Conservation (phyloP, 2,329 filamentous ascomycete species). For the Colletotrichum melonis region DNA sequence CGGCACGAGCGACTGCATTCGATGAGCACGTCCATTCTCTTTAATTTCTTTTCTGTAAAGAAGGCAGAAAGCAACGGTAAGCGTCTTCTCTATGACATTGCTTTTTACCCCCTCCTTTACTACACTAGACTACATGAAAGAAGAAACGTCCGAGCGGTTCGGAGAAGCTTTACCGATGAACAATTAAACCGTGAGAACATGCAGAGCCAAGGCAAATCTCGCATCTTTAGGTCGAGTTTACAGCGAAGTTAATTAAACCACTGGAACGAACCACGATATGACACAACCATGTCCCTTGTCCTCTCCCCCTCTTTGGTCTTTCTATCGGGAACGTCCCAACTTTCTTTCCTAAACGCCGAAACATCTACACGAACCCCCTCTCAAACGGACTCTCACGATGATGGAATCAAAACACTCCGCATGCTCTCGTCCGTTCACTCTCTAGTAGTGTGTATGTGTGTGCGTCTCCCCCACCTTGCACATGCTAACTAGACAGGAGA, state of each 20-base stretch:
- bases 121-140: neutral
- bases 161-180: neutral
- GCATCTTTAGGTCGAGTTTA: neutral
- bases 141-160: neutral
- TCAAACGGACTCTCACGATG: neutral
- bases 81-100: neutral
- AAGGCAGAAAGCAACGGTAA: neutral
- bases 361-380: neutral
- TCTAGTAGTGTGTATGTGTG: neutral
- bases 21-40: too few species aligned
- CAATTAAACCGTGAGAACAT: neutral
- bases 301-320: neutral
- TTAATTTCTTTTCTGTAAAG: too few species aligned
- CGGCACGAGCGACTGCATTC: neutral
- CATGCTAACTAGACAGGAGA: too few species aligned
- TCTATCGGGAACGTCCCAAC: neutral
- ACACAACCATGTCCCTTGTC: neutral
- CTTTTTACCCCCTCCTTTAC: too few species aligned
- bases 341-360: neutral
- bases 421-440: neutral
- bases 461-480: too few species aligned
- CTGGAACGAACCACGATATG: neutral
- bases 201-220: neutral
- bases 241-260: neutral
- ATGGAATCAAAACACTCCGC: neutral